These are phyloP conservation scores for Phytophthora boehmeriae DNA, from an alignment of 352 stramenopile species.

Conservation along the genomic window DNA sequence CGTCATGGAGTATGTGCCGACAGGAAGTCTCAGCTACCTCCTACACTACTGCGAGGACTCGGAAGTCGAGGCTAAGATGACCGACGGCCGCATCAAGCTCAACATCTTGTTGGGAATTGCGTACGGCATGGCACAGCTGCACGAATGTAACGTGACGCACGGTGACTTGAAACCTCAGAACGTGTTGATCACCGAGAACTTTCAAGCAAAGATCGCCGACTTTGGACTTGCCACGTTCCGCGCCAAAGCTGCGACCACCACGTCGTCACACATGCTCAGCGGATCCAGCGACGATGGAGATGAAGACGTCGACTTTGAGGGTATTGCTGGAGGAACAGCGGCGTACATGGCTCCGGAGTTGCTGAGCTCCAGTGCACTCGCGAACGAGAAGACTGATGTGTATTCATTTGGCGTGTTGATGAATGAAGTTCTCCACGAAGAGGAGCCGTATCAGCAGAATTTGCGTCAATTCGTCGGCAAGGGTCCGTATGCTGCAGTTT, in stretches of 20 bases:
- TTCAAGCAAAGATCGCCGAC: constrained; percentile 76
- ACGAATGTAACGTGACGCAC: constrained; percentile 54
- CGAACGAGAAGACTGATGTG: constrained; percentile 45
- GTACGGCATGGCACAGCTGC: constrained; percentile 43
- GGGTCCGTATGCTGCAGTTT: constrained; percentile 31
- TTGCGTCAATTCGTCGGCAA: constrained; percentile 41
- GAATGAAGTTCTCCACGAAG: constrained; percentile 51
- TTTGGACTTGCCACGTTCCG: constrained; percentile 46
- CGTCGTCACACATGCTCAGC: constrained; percentile 30
- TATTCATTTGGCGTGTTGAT: constrained; percentile 50
- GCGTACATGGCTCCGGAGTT: constrained; percentile 64
- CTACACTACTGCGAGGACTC: constrained; percentile 42
- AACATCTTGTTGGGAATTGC: constrained; percentile 37
- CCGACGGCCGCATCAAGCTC: constrained; percentile 43
- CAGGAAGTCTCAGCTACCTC: constrained; percentile 38
- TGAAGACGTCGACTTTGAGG: constrained; percentile 30
- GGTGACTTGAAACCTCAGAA: constrained; percentile 75
- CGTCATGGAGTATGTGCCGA: constrained; percentile 44
- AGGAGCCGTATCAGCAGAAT: constrained; percentile 47
- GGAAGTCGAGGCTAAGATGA: constrained; percentile 43
- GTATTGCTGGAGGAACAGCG: constrained; percentile 44
- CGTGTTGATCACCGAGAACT: constrained; percentile 63
- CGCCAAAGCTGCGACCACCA: constrained; percentile 16
- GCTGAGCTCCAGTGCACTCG: constrained; percentile 19
- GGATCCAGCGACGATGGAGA: constrained; percentile 13